Conservation (phyloP, 345 rosid genomes). For the Populus ilicifolia region DNA sequence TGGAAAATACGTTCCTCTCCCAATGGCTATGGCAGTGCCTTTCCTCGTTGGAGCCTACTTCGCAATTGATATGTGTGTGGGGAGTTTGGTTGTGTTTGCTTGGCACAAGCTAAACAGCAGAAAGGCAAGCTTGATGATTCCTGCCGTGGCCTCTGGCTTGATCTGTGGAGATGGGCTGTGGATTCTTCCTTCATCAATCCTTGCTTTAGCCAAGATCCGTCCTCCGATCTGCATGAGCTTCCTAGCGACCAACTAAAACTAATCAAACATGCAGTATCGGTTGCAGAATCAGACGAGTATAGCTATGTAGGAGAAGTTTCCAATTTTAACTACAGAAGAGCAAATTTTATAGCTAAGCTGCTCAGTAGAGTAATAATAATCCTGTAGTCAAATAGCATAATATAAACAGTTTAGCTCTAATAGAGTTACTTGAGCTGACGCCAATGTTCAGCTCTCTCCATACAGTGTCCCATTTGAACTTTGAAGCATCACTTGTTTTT, state of each 20-base stretch:
- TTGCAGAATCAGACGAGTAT: background rate
- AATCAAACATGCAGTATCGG: background rate
- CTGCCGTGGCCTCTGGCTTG: constrained; percentile 87
- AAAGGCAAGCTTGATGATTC: constrained; percentile 63
- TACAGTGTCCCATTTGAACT: too few relatives aligned
- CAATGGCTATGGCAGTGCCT: constrained; percentile 98
- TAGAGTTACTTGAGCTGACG: too few relatives aligned
- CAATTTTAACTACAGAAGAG: background rate
- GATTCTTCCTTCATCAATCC: constrained; percentile 80
- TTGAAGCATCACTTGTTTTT: too few relatives aligned
- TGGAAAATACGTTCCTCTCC: constrained; percentile 78
- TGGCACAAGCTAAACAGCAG: constrained; percentile 27
- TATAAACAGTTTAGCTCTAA: too few relatives aligned
- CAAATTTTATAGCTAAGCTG: background rate
- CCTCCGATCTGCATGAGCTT: constrained; percentile 90
- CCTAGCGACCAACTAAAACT: constrained; percentile 25
- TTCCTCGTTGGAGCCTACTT: constrained; percentile 88
- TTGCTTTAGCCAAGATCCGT: constrained; percentile 58
- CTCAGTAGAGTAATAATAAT: background rate
- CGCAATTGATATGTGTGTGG: constrained; percentile 60
- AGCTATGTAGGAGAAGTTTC: background rate
- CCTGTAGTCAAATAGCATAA: background rate
- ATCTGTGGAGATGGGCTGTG: constrained; percentile 93
- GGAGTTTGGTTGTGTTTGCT: constrained; percentile 23
- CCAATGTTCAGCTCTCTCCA: too few relatives aligned